Base-by-base conservation (phyloP, 257 asterid genomes). In the Primulina huaijiensis region DNA sequence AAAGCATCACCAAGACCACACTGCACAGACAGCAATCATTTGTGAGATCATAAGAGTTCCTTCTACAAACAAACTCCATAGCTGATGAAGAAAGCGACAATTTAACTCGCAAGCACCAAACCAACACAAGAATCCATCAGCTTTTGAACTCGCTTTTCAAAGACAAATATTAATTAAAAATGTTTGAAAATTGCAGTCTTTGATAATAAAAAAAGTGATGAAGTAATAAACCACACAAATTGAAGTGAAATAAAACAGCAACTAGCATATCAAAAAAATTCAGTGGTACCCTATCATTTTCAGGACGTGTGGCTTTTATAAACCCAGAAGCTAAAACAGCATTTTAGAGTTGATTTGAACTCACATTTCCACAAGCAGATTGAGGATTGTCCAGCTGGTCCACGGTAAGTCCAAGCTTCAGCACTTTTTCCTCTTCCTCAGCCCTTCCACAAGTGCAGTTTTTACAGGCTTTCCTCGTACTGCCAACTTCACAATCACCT, bases 1-100 rank as follows among this genome's bases (percentile, higher is more conserved):
- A 90, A 93, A 70, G 97, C 99, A 87, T 93, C 97, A 68, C 99
- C 99, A 27, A 93, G 88, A 72, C 97, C 96, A 79, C 99, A 90
- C 97, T 93, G 90, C 79, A 80, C 14, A 68, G 62, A 76, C 40
- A 67, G n/a, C 68, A 77, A 16, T 34, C 21, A 67, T 30, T 29
- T 5, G 46, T 58, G 12, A 77, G 59, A 30, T 25, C 11, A 30
- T 38, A 70, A 55, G 8, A 21, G 40, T 16, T 65, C n/a, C 19
- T 43, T 43, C 20, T 29, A 17, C 52, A 25, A 33, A 23, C 60
- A 40, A 65, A 35, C 35, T 30, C 37, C 38, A 62, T 60, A 27
- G 58, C 38, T 30, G 43, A 34, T 23, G 40, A 29, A 52, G 58
- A 55, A 72, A 63, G 40, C 25, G 33, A 19, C 55, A 30, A 60